Base-by-base conservation (phyloP, 2,329 filamentous ascomycete species). In the Bisporella sp. region DNA sequence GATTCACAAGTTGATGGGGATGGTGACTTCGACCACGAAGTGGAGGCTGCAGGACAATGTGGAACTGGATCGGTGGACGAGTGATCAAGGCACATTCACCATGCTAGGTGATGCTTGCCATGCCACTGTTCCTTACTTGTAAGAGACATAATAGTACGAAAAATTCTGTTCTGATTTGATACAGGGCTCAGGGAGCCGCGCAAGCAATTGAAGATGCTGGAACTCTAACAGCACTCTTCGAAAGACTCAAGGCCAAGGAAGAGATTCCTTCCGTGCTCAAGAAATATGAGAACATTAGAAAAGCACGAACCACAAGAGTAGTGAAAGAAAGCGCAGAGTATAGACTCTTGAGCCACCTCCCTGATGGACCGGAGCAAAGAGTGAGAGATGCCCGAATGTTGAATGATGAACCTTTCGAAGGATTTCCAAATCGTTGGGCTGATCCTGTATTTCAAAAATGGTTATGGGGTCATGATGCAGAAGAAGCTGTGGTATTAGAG, bases 161-260 rank as follows among this genome's bases (percentile, higher is more conserved):
- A 37, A 2, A 4, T 37, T 37, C n/a, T 37, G 35, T 37, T 37
- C 35, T 37, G n/a, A 37, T 4, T 37, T 8, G n/a, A 37, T 37
- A 37, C 42, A 57, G 52, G 31, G 79, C 77, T 0, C 80, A 84
- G 63, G 81, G 81, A 8, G 81, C 81, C 0, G 80, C 81, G 1
- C 79, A 83, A 60, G 80, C 79, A 0, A 78, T 84, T 50, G 81
- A 84, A 64, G 81, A 84, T 56, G 79, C 74, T 0, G 77, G 75
- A 0, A 78, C 79, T 1, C 63, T 82, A 1, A 73, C 70, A 0
- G 74, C 76, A 1, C 73, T 76, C 2, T 68, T 82, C 3, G 62
- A 70, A 0, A 1, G 67, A 66, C 3, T 68, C 70, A 0, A 66
- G 71, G 41, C 71, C 68, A 5, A 76, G 81, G 53, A 69, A 73